These are phyloP conservation scores for Ceratocystis diversiconidia DNA, from an alignment of 2,329 filamentous ascomycete species.

Conservation along the genomic window DNA sequence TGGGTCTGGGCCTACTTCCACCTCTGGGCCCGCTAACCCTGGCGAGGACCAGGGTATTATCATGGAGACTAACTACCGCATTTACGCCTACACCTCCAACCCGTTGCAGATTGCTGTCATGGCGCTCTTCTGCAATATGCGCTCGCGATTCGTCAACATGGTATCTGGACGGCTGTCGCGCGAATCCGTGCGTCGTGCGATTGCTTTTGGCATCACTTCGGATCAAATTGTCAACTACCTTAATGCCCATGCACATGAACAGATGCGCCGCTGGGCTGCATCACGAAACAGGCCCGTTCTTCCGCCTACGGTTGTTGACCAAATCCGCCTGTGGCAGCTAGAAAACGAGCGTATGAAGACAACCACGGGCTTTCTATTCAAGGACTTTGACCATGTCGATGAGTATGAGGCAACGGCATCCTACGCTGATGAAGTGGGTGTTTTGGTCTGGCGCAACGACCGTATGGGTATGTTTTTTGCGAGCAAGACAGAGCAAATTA, in stretches of 20 bases:
- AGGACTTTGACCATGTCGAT: conserved; percentile 60
- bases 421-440: conserved; percentile 82
- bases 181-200: conserved; percentile 72
- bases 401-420: conserved; percentile 58
- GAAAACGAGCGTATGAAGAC: conserved; percentile 90
- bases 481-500: conserved; percentile 76
- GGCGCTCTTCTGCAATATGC: conserved; percentile 73
- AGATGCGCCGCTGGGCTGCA: conserved; percentile 60
- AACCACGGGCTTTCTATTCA: conserved; percentile 72
- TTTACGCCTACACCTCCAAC: conserved; percentile 93
- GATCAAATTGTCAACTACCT: conserved; percentile 94
- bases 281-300: conserved; percentile 54
- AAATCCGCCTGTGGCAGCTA: conserved; percentile 94
- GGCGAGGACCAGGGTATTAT: conserved; percentile 61
- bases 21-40: conserved; percentile 34
- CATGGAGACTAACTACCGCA: conserved; percentile 91
- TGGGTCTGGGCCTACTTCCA: conserved; percentile 10
- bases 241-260: conserved; percentile 80
- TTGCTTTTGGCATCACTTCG: conserved; percentile 79
- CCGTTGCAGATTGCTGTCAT: conserved; percentile 90
- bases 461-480: conserved; percentile 77
- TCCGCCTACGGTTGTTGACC: conserved; percentile 90
- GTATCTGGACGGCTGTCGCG: conserved; percentile 85
- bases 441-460: conserved; percentile 77
- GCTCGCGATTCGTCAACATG: conserved; percentile 86